Base-by-base conservation (phyloP, 768 basidiomycete genomes). In the Mycena polygramma region DNA sequence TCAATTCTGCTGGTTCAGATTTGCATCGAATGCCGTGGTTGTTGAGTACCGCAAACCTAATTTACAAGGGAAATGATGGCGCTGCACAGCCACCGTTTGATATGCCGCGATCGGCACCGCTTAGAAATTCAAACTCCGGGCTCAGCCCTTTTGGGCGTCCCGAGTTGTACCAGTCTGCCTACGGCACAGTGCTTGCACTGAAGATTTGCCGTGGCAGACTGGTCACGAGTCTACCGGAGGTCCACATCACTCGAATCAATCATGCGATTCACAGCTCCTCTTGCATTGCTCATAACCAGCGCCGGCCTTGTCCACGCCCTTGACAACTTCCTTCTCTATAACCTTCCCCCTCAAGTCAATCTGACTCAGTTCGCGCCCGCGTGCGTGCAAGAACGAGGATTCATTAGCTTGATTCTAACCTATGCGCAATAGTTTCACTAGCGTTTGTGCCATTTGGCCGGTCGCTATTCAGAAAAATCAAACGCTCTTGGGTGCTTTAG, bases 231-330 rank as follows among this genome's bases (percentile, higher is more conserved):
- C n/a, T n/a, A 30, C n/a, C n/a, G n/a, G n/a, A n/a, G n/a, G n/a
- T n/a, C n/a, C n/a, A n/a, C n/a, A n/a, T n/a, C 41, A 54, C 53
- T 63, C 53, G 35, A 43, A 54, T 54, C 63, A 39, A 11, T 26
- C 63, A 63, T 63, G 63, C 63, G 63, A 63, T 54, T 63, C 63
- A 63, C 63, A 54, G 53, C 52, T 63, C 26, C 63, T 63, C 36
- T 63, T 43, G 43, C 63, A 45, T 63, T 63, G 22, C 52, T 63
- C 53, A 13, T 63, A 35, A 49, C 63, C 43, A 63, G 63, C 36
- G 53, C 41, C 55, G 63, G 63, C 41, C 52, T 63, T 54, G 63
- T 55, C 52, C 63, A 43, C 53, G 63, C 63, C 41, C 26, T 63
- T 26, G 63, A 63, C 63, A 55, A 63, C 43, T 63, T 54, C 53